Evolutionary conservation across 257 asterid genomes (phyloP).

Genomic region (Petunia secreta): DNA sequence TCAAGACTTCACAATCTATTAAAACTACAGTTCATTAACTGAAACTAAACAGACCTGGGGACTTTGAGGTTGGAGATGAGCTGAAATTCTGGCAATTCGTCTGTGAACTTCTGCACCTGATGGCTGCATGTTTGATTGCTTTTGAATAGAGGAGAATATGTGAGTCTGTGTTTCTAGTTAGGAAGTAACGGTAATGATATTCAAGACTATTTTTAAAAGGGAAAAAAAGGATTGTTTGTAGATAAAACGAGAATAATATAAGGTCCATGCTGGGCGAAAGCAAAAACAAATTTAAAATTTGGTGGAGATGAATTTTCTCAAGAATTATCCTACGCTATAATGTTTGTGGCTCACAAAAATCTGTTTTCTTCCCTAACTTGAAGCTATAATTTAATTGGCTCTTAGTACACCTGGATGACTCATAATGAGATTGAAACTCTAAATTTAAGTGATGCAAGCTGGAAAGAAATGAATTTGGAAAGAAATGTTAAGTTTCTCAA

Average conservation of each 20-base stretch:
- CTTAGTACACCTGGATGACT: not conserved
- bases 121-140: slow-evolving; percentile 35
- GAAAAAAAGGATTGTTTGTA: not conserved
- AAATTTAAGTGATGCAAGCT: too few species aligned
- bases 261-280: not conserved
- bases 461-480: too few species aligned
- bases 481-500: too few species aligned
- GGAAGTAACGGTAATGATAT: not conserved
- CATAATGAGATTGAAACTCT: not conserved
- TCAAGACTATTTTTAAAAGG: not conserved
- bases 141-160: not conserved
- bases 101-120: slow-evolving; percentile 52
- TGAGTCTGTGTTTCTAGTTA: not conserved
- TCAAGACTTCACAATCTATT: not conserved
- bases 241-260: slow-evolving; percentile 16
- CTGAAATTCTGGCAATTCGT: slow-evolving; percentile 79
- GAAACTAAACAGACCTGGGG: slow-evolving; percentile 51
- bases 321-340: slow-evolving; percentile 50
- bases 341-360: slow-evolving; percentile 62
- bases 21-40: not conserved
- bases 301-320: slow-evolving; percentile 44
- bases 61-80: slow-evolving; percentile 79
- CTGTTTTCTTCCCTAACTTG: not conserved
- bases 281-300: not conserved
- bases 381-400: slow-evolving; percentile 10